Evolutionary conservation across 2,329 filamentous ascomycete species (phyloP).

Genomic region (Aspergillus pseudoterreus): DNA sequence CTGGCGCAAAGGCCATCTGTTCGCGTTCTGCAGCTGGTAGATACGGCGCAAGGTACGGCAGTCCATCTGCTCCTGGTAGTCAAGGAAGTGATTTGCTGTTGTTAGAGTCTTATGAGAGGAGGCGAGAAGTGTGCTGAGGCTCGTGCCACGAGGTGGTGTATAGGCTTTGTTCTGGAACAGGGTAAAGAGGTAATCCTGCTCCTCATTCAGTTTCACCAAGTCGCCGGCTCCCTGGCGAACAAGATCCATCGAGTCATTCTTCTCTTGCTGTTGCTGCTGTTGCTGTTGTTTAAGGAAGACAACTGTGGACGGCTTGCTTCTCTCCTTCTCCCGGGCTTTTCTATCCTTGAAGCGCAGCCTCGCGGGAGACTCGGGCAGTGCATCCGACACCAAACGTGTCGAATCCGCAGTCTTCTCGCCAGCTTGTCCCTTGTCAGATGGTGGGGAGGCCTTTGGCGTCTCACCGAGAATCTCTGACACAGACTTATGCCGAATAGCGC

Average conservation of each 20-base stretch:
- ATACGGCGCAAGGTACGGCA: constrained; percentile 82
- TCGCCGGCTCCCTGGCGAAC: constrained; percentile 44
- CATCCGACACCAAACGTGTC: constrained; percentile 23
- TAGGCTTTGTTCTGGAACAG: constrained; percentile 60
- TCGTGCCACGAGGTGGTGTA: constrained; percentile 50
- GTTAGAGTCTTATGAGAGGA: constrained; percentile 87
- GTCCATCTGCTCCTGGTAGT: constrained; percentile 81
- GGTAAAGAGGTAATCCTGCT: constrained; percentile 60
- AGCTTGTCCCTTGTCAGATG: constrained; percentile 33
- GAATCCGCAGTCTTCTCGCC: constrained; percentile 20
- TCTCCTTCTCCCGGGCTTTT: constrained; percentile 56
- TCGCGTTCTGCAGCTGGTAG: constrained; percentile 83
- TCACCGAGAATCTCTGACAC: constrained; percentile 69
- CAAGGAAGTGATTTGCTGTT: constrained; percentile 77
- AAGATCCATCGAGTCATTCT: constrained; percentile 36
- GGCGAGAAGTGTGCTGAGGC: constrained; percentile 68
- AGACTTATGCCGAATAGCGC: constrained; percentile 67
- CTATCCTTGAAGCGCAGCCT: constrained; percentile 45
- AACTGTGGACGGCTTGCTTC: constrained; percentile 67
- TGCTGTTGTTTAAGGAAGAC: constrained; percentile 67
- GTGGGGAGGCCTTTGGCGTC: constrained; percentile 41
- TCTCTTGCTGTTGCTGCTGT: constrained; percentile 48
- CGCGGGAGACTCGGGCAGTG: constrained; percentile 29
- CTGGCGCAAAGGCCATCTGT: constrained; percentile 90
- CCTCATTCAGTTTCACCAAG: constrained; percentile 42